Evolutionary conservation across 1,139 yeast species (phyloP), one percentile per base, ranked within the genome.

Genomic region (Nakaseomyces bracarensis): DNA sequence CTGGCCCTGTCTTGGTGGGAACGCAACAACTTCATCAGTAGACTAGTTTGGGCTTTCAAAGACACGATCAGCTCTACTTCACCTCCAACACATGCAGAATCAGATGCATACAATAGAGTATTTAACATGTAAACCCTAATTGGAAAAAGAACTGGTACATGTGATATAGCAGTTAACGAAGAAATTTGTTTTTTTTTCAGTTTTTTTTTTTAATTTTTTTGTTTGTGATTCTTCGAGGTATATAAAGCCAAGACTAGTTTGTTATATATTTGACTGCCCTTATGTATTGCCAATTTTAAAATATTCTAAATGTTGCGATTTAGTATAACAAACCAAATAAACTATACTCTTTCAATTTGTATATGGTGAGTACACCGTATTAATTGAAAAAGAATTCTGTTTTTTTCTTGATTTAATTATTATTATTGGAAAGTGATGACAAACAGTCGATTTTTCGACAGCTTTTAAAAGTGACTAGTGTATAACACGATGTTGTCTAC

Each of bases 401-500:
- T 28, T 28, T 28, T 28, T 14, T 28, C 11, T 13, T 28, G 16
- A 7, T 11, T n/a, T 25, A n/a, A n/a, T n/a, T n/a, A n/a, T 7
- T 27, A 14, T 27, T 27, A 27, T 14, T 30, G 21, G 50, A 43
- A 48, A 50, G 63, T 61, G 65, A 61, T 61, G 65, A 61, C 51
- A 60, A 47, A 46, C 57, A 58, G 36, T 33, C 36, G 36, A 33
- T 11, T 33, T 30, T 33, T 33, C 36, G 36, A 33, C 36, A 33
- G 36, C 36, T 33, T 33, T 33, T 46, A 46, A 51, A 50, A 56
- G 63, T 61, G 63, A 56, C 65, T 60, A 61, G 64, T 61, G 41
- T 40, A 49, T 23, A 11, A 22, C 15, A 61, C 65, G 47, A 59
- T 61, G 65, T 48, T 56, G 65, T 61, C 59, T 56, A 59, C 63